Base-by-base conservation (phyloP, 345 rosid genomes). In the Populus ilicifolia region DNA sequence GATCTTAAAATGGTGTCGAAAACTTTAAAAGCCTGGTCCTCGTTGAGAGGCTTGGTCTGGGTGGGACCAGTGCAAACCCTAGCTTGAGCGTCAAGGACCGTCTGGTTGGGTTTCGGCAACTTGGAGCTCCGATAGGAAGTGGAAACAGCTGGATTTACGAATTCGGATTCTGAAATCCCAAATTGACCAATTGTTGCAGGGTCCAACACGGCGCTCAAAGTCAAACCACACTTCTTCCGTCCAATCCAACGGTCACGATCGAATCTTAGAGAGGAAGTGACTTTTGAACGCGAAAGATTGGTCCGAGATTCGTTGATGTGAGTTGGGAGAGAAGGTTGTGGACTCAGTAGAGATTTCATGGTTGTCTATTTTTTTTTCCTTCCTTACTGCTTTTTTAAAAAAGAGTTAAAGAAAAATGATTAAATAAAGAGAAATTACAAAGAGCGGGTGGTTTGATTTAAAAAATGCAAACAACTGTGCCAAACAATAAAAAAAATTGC, bases 11-110 rank as follows among this genome's bases (percentile, higher is more conserved):
- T 92, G 43, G 96, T 89, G 30, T 90, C 96, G 77, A 94, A 81
- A 35, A 89, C 97, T 79, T 85, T 88, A 44, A 88, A 85, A 46
- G 97, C 96, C 69, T 93, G 98, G 8, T 90, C 91, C 77, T 90
- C 94, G 29, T 48, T 85, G 3, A 95, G 89, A 30, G 97, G 94
- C 73, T 71, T 88, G 77, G 98, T 95, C 86, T 90, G 98, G 5
- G 92, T 89, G 20, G 98, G 99, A 17, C 99, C 99, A 1, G 98
- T 95, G 77, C 98, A 95, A 86, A 95, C 96, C 93, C 91, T 93
- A 84, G 94, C 89, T 81, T 93, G 99, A 63, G 99, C 99, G 20
- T 95, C 99, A 33, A 90, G 91, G 78, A 95, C 93, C 14, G 92
- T 89, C 88, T 80, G 92, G 74, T 95, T 95, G 2, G 98, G 96